Base-by-base conservation (phyloP, 768 basidiomycete genomes). In the Bullera alba region DNA sequence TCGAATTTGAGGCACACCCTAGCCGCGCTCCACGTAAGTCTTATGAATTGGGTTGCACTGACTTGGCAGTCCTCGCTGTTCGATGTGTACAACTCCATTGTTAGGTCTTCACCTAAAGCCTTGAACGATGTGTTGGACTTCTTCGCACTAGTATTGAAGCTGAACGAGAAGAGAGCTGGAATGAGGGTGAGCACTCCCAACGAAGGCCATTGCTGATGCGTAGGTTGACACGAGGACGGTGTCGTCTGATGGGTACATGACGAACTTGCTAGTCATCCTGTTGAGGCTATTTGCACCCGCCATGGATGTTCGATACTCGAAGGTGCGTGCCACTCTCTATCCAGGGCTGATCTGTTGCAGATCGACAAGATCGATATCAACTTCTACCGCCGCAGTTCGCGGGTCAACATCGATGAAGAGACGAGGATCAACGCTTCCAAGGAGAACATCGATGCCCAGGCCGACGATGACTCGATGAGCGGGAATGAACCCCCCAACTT, bases 341-440 rank as follows among this genome's bases (percentile, higher is more conserved):
- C 25, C 42, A 26, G 22, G 3, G 44, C 56, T 60, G 41, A 57
- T 17, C 27, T 17, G 8, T 46, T 22, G 19, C 50, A 95, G 87
- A 84, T 99, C 63, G 86, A 95, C 69, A 84, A 86, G 52, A 87
- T 99, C 42, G 93, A 99, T 64, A 77, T 83, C 2, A 71, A 83
- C 5, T 97, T 84, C 72, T 92, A 82, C 65, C 81, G 81, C 8
- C 80, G 79, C 53, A 85, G 85, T 4, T 69, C 76, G 8, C 79
- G 89, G 5, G 80, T 97, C 25, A 78, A 87, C 58, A 73, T 93
- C 21, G 81, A 74, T 25, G 93, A 97, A 14, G 89, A 95, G 69
- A 99, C 95, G 0, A 83, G 91, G 44, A 86, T 99, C 57, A 90
- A 89, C 60, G 90, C 90, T 0, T 89, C 88, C 0, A 85, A 83